These are phyloP conservation scores for Chlorella vulgaris DNA, from an alignment of 139 green algal species.

Conservation along the genomic window DNA sequence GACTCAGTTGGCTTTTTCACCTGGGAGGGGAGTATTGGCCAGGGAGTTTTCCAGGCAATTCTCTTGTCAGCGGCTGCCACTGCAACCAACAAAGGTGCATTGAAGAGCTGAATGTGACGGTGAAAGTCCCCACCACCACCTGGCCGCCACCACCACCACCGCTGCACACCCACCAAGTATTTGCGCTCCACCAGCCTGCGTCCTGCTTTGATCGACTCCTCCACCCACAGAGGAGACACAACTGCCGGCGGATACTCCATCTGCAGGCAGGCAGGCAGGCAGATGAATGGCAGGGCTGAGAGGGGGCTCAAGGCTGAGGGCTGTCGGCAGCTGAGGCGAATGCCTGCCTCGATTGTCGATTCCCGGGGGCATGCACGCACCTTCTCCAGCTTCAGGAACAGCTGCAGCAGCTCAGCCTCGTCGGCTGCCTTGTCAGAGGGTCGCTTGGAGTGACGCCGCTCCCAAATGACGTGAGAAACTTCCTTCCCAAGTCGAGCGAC, in stretches of 20 bases:
- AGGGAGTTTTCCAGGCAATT: too few species aligned
- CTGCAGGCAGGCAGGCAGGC: not conserved
- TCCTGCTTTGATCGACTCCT: slow-evolving; percentile 33
- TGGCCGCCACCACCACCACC: not conserved
- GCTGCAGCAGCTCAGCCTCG: slow-evolving; percentile 32
- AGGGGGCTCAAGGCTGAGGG: too few species aligned
- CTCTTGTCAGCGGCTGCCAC: too few species aligned
- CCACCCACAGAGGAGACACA: slow-evolving; percentile 48
- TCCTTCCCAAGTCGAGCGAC: slow-evolving; percentile 38
- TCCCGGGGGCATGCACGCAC: too few species aligned
- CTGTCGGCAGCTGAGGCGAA: not conserved
- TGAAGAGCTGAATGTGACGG: too few species aligned
- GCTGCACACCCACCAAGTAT: slow-evolving; percentile 15
- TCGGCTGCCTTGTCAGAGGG: slow-evolving; percentile 19
- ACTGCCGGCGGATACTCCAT: slow-evolving; percentile 25
- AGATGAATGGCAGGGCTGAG: too few species aligned
- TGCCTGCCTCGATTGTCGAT: too few species aligned
- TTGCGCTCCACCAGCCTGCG: slow-evolving; percentile 34
- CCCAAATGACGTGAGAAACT: slow-evolving; percentile 41
- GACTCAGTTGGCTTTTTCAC: slow-evolving; percentile 33
- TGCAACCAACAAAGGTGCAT: too few species aligned
- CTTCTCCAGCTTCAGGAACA: slow-evolving; percentile 40
- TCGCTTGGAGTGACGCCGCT: slow-evolving; percentile 14
- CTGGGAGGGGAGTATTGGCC: too few species aligned
- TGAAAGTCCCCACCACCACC: not conserved